These are phyloP conservation scores for Nannizziopsis barbatae DNA, from an alignment of 2,329 filamentous ascomycete species.

Conservation along the genomic window DNA sequence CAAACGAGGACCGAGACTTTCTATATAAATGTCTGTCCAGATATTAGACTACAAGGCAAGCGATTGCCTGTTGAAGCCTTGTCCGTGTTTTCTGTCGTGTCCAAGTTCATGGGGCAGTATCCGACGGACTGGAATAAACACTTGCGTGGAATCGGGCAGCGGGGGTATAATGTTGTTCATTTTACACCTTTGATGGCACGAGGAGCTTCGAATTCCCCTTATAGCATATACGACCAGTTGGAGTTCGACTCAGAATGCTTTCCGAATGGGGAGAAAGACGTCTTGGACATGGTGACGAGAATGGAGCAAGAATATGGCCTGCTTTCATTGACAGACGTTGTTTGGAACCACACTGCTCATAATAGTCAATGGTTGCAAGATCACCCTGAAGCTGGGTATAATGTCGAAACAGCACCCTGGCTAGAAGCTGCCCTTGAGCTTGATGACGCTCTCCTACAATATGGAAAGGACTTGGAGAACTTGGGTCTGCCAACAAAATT, in stretches of 20 bases:
- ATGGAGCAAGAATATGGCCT: conserved; percentile 79
- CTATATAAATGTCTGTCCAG: conserved; percentile 89
- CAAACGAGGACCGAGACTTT: conserved; percentile 57
- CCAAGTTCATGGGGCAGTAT: conserved; percentile 95
- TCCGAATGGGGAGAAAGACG: conserved; percentile 71
- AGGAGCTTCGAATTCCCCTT: conserved; percentile 87
- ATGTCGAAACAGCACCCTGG: conserved; percentile 75
- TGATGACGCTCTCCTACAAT: conserved; percentile 60
- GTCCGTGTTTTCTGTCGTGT: conserved; percentile 85
- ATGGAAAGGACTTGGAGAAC: conserved; percentile 49
- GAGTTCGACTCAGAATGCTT: conserved; percentile 74
- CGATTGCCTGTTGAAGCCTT: conserved; percentile 74
- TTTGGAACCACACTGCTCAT: conserved; percentile 94
- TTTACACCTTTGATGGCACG: conserved; percentile 89
- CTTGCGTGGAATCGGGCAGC: conserved; percentile 71
- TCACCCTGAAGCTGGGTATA: conserved; percentile 93
- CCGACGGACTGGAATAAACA: conserved; percentile 84
- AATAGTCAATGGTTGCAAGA: conserved; percentile 91
- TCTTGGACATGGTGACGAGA: conserved; percentile 62
- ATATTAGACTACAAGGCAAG: conserved; percentile 60
- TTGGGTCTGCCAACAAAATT: conserved; percentile 67
- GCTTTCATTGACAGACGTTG: conserved; percentile 85
- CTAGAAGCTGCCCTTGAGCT: conserved; percentile 58
- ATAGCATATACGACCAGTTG: conserved; percentile 90
- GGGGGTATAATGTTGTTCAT: conserved; percentile 98